These are phyloP conservation scores for Pyrenopolyporus hunteri DNA, from an alignment of 495 filamentous ascomycete genomes.

Conservation along the genomic window DNA sequence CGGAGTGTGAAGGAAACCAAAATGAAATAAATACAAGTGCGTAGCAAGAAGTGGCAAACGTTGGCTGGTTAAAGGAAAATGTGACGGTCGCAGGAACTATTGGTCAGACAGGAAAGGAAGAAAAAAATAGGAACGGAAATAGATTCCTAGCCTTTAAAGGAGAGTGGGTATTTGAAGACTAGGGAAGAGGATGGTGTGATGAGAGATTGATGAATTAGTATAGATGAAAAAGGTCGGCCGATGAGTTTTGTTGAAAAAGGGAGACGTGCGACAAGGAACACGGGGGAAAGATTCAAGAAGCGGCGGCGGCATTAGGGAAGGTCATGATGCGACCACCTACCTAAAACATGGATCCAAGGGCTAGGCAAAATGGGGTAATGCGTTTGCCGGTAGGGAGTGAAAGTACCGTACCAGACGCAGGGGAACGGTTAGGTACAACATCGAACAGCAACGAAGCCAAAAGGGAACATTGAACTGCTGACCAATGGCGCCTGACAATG, in stretches of 20 bases:
- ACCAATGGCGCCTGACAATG: slow-evolving; percentile 27
- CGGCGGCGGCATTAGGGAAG: slow-evolving; percentile 24
- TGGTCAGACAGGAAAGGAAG: slow-evolving; percentile 9
- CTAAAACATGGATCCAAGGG: not conserved
- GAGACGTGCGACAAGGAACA: slow-evolving; percentile 35
- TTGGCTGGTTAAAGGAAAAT: slow-evolving; percentile 9
- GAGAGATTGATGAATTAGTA: slow-evolving; percentile 10
- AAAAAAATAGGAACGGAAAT: slow-evolving; percentile 14
- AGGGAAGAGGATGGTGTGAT: slow-evolving; percentile 22
- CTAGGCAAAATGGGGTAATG: no score
- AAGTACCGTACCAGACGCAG: no score
- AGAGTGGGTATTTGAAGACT: slow-evolving; percentile 30
- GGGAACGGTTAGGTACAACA: slow-evolving; percentile 9
- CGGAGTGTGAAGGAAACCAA: slow-evolving; percentile 9
- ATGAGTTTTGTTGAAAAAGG: slow-evolving; percentile 18
- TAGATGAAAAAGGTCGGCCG: slow-evolving; percentile 13
- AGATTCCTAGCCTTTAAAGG: slow-evolving; percentile 29
- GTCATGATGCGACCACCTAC: slow-evolving; percentile 22
- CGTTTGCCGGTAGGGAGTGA: no score
- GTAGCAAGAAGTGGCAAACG: slow-evolving; percentile 20
- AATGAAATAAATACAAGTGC: slow-evolving; percentile 30
- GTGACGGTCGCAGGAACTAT: slow-evolving; percentile 23
- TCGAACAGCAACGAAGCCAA: slow-evolving; percentile 23
- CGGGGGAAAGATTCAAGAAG: no score
- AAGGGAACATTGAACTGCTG: slow-evolving; percentile 27